Base-by-base conservation (phyloP, 495 filamentous ascomycete genomes). In the Penicillium cosmopolitanum region DNA sequence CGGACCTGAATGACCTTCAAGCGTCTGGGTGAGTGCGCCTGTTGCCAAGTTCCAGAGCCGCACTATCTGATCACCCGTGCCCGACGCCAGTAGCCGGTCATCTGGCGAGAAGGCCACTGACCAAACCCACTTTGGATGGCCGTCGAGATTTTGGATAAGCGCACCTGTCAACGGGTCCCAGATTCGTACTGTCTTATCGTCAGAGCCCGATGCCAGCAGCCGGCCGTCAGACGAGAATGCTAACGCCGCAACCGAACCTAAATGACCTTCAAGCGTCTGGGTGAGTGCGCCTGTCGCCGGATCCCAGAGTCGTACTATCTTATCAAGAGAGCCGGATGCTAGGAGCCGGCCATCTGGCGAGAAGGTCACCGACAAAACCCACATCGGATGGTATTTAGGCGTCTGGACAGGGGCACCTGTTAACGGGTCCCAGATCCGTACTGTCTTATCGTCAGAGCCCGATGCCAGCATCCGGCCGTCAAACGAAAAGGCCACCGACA, bases 81-180 rank as follows among this genome's bases (percentile, higher is more conserved):
- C 53, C 0, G 67, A 65, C 5, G 67, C 67, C 2, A 78, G 13
- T 23, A 65, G 51, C 40, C 52, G 61, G 15, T 61, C 56, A 53
- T 80, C 65, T 6, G 63, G 65, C 21, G 73, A 74, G 64, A 78
- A 79, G 16, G 64, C 65, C 1, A 63, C 61, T 5, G 63, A 63
- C 3, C 0, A 51, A 53, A 76, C 66, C 15, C 0, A 28, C 23
- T 18, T 3, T 16, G 55, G 53, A 60, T 76, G 69, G 55, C 65
- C 65, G 18, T 65, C 53, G 23, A 62, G 46, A 0, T 31, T 57
- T 18, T 67, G 62, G 6, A 36, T 19, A 10, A 48, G 28, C 25
- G n/a, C 42, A 13, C 60, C 55, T 21, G 50, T 68, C 0, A 34
- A 25, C 12, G 60, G 23, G 44, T 72, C 55, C 71, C 66, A 75